Evolutionary conservation across 2,329 filamentous ascomycete genomes (phyloP).

Genomic region (Botryotinia narcissicola): DNA sequence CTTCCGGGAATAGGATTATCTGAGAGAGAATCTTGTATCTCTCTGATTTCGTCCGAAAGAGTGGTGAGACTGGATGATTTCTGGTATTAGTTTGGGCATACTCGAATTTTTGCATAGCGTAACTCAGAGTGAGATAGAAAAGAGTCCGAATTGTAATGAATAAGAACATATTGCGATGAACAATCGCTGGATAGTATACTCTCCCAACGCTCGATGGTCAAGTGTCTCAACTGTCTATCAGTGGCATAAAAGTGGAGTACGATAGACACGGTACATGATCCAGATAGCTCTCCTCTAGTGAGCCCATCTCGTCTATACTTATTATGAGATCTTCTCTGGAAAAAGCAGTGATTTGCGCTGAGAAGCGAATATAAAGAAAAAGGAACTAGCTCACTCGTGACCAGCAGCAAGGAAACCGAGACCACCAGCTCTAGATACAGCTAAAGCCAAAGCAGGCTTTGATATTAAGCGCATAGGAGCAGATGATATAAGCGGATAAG

Average conservation of each 20-base stretch:
- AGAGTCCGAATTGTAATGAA: constrained; percentile 30
- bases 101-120: neutral
- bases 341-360: constrained; percentile 2
- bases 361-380: neutral
- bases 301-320: neutral
- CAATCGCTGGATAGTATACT: neutral
- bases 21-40: constrained; percentile 17
- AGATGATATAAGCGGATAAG: constrained; percentile 48
- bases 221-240: neutral
- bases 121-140: constrained; percentile 20
- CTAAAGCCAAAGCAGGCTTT: constrained; percentile 53
- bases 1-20: constrained; percentile 22
- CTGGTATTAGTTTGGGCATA: neutral
- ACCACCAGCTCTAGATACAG: constrained; percentile 55
- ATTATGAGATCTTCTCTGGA: neutral
- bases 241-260: neutral
- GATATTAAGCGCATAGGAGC: constrained; percentile 70
- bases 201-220: neutral
- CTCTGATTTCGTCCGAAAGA: constrained; percentile 11
- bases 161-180: constrained; percentile 9
- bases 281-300: neutral
- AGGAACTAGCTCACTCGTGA: constrained; percentile 30
- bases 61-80: constrained; percentile 4
- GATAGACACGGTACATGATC: neutral
- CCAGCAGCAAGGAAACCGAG: constrained; percentile 48